Evolutionary conservation across 129 eudicot genomes (phyloP).

Genomic region (Tagetes erecta): DNA sequence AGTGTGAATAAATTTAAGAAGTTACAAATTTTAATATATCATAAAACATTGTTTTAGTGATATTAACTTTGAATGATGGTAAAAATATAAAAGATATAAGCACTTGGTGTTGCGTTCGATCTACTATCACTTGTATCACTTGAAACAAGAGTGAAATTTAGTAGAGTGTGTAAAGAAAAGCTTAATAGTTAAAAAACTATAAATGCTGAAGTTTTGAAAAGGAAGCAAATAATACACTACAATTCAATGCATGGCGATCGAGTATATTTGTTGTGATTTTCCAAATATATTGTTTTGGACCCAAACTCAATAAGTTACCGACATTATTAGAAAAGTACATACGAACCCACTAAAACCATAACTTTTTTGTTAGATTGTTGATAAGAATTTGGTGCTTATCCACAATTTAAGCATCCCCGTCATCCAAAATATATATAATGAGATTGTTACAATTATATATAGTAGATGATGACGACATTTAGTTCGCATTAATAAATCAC

Average conservation of each 20-base stretch:
- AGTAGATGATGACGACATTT: conserved; percentile 4
- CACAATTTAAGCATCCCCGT: conserved; percentile 7
- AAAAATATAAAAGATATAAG: neutral
- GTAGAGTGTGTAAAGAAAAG: too few relatives aligned
- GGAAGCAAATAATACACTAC: too few relatives aligned
- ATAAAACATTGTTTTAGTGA: too few relatives aligned
- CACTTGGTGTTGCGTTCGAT: too few relatives aligned
- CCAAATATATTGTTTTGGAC: neutral
- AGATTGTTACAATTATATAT: neutral
- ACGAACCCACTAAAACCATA: neutral
- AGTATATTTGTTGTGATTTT: neutral
- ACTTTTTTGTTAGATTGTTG: neutral
- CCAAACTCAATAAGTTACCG: neutral
- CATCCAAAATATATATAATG: neutral
- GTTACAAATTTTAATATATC: too few relatives aligned
- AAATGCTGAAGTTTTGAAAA: too few relatives aligned
- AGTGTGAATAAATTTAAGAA: too few relatives aligned
- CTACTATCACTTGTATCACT: too few relatives aligned
- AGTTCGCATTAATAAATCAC: neutral
- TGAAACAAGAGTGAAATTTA: too few relatives aligned
- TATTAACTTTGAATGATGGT: too few relatives aligned
- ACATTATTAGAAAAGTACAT: neutral
- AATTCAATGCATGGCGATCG: too few relatives aligned
- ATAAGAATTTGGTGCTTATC: conserved; percentile 23
- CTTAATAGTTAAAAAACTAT: too few relatives aligned